These are phyloP conservation scores for Bryum argenteum DNA, from an alignment of 225 moss, liverwort and hornwort species.

Conservation along the genomic window DNA sequence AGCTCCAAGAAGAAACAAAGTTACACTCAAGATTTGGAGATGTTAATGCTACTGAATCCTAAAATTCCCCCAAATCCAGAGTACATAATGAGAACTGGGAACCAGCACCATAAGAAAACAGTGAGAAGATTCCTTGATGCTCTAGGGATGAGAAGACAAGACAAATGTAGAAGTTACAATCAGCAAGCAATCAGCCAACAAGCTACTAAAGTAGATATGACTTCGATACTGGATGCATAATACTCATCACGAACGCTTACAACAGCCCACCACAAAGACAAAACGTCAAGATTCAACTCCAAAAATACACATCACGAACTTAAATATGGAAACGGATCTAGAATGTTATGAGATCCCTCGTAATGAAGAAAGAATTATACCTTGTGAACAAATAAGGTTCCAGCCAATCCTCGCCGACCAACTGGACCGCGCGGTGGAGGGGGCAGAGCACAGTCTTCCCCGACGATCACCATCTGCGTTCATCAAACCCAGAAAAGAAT, in stretches of 20 bases:
- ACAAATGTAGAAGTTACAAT: conserved; percentile 1
- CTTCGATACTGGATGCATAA: conserved; percentile 10
- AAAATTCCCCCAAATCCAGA: conserved; percentile 5
- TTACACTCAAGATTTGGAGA: conserved; percentile 9
- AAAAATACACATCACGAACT: conserved; percentile 7
- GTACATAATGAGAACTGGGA: not conserved
- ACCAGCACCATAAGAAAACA: conserved; percentile 18
- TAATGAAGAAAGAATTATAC: conserved; percentile 39
- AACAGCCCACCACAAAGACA: conserved; percentile 15
- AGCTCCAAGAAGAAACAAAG: conserved; percentile 26
- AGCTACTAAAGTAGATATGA: conserved; percentile 6
- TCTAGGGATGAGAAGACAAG: not conserved
- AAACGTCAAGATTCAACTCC: not conserved
- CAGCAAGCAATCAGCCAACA: too few relatives aligned
- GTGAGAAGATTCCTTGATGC: conserved; percentile 20
- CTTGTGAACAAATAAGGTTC: conserved; percentile 98
- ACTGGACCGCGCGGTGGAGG: conserved; percentile 89
- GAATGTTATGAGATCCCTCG: not conserved
- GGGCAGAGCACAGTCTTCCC: conserved; percentile 97
- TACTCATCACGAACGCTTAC: conserved; percentile 4
- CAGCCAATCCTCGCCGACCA: conserved; percentile 93
- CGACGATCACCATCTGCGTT: conserved; percentile 84
- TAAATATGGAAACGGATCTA: conserved; percentile 10
- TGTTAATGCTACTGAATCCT: not conserved
- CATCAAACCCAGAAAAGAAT: conserved; percentile 21